These are phyloP conservation scores for Hyphopichia buzzinii DNA, from an alignment of 1,139 yeast species.

Conservation along the genomic window DNA sequence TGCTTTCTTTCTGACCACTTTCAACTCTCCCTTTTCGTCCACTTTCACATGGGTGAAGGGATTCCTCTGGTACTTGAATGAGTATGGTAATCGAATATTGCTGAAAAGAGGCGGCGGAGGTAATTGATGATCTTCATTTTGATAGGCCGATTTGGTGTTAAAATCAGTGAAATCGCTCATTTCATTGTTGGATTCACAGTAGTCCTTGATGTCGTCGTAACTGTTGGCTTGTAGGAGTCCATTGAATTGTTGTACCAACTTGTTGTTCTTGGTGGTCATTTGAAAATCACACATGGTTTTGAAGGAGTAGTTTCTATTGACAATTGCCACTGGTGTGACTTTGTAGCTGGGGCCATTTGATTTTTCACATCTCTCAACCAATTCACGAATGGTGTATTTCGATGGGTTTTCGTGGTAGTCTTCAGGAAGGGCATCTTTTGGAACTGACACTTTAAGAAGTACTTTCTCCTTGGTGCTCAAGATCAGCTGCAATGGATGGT, in stretches of 20 bases:
- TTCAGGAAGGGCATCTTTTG: constrained; percentile 47
- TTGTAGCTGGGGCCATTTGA: constrained; percentile 26
- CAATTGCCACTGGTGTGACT: constrained; percentile 63
- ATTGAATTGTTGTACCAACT: constrained; percentile 39
- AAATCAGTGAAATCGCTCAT: constrained; percentile 34
- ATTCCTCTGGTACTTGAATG: constrained; percentile 47
- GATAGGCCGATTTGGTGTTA: constrained; percentile 21
- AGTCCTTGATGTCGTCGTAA: constrained; percentile 38
- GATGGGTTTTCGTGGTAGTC: constrained; percentile 40
- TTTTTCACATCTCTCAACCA: constrained; percentile 35
- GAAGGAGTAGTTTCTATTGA: constrained; percentile 72
- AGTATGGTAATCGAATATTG: constrained; percentile 70
- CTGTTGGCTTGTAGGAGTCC: constrained; percentile 23
- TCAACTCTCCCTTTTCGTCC: constrained; percentile 60
- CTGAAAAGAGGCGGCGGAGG: constrained; percentile 90
- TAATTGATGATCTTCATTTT: constrained; percentile 56
- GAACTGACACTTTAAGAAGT: constrained; percentile 66
- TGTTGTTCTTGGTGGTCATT: constrained; percentile 57
- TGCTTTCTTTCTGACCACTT: constrained; percentile 36
- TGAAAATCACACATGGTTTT: constrained; percentile 91
- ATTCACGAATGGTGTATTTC: constrained; percentile 49
- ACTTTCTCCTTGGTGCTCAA: constrained; percentile 57
- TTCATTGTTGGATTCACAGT: constrained; percentile 37
- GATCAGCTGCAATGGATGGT: constrained; percentile 74
- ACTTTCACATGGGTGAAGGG: constrained; percentile 56